Evolutionary conservation across 192 early-diverging fungal species (phyloP), one percentile per base, ranked within the genome.

Genomic region (Spizellomyces punctatus): DNA sequence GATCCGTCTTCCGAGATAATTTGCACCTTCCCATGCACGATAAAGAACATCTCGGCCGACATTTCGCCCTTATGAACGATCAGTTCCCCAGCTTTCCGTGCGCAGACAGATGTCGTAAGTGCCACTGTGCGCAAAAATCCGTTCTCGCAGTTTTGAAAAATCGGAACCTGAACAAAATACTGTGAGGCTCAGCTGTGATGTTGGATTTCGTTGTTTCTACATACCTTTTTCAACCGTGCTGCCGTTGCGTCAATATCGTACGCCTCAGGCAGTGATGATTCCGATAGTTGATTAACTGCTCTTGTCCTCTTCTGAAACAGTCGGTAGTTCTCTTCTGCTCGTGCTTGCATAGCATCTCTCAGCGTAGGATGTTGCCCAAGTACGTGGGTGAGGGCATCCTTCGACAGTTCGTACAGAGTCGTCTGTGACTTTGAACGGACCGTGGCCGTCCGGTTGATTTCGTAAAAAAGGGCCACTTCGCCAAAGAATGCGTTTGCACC

Each of bases 381-480:
- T 44, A 84, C 75, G 8, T 60, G 55, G 8, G 55, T 41, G 5
- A 81, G 73, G 2, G 76, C 72, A 52, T 87, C 83, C 64, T 86
- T 86, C 66, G 63, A 54, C 19, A 86, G 73, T 60, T 86, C 85
- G 14, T 85, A 66, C 22, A 88, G 49, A 10, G 85, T 85, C 56
- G 76, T 81, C 10, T 67, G 72, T 8, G 74, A 64, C 17, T 68
- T 41, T 5, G 82, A 62, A 10, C 78, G 71, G 42, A 86, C 84
- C 5, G 84, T 79, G 3, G 85, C 85, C 6, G 85, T 86, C 8
- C 85, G 75, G 46, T 75, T 74, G 54, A 87, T 79, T 48, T 83
- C 82, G 58, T 72, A 88, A 49, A 86, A 84, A 17, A 86, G 68
- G 10, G 85, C 81, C 17, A 86, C 85, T 73, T 86, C 85, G 6